Base-by-base conservation (phyloP, 352 stramenopile genomes). In the Peronospora tabacina region DNA sequence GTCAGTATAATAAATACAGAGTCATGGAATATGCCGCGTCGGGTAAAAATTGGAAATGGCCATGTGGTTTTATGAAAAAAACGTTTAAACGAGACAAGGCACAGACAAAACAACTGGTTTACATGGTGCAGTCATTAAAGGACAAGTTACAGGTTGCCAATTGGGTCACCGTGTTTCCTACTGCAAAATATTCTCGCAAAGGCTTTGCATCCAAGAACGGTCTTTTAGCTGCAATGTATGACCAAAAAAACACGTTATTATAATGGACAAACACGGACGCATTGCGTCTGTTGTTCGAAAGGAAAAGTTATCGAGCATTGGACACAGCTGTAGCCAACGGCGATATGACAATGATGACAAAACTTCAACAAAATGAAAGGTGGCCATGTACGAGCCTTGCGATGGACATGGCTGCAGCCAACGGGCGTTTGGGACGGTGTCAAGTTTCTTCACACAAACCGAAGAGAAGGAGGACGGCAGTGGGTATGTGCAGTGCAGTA, bases 11-110 rank as follows among this genome's bases (percentile, higher is more conserved):
- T 37, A 39, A 36, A n/a, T 49, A 73, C 43, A 36, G 15, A 3
- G 67, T 63, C 7, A 81, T 81, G 70, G 70, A 73, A 53, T 67
- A 68, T 35, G 70, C 64, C 0, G 70, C 51, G 0, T 61, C 52
- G 3, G 10, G 36, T 0, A 66, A 7, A 37, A 58, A 7, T 41
- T 81, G 2, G 55, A 77, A 30, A 36, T 72, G 16, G 64, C 60
- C 10, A 61, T 61, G 55, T 81, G 64, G 64, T 42, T 81, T 6
- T 55, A 58, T 24, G 40, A 49, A 22, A 50, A n/a, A 61, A 55
- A 34, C 52, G 40, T 16, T 10, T 35, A 12, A 36, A 24, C 36
- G 55, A 37, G 24, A 15, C 0, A 41, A 49, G 3, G 28, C n/a
- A n/a, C n/a, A n/a, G n/a, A n/a, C n/a, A n/a, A n/a, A 52, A 3